Percentiles rank a stretch among this genome's conserved stretches.
Evolutionary conservation across 2,329 filamentous ascomycete genomes (phyloP).

Genomic region (Colletotrichum lentis): DNA sequence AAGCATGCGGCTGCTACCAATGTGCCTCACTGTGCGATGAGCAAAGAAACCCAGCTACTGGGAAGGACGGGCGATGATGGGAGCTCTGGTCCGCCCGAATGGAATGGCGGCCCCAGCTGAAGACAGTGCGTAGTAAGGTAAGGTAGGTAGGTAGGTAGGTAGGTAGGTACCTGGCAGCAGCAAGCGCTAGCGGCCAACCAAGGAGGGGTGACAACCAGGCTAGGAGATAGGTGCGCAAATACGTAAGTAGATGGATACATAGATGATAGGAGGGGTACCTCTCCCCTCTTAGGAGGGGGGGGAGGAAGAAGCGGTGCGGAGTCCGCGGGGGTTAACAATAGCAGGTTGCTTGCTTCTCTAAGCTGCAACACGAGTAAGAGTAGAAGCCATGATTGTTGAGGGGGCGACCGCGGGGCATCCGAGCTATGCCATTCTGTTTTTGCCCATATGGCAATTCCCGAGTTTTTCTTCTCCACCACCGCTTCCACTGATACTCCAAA

Average conservation of each 20-base stretch:
- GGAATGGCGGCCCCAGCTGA: slow-evolving; percentile 7
- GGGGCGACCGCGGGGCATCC: slow-evolving; percentile 36
- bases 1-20: slow-evolving; percentile 2
- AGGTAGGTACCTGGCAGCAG: not conserved
- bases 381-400: slow-evolving; percentile 32
- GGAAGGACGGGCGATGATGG: slow-evolving; percentile 9
- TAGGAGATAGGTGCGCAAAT: not conserved
- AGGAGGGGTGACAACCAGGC: slow-evolving; percentile 10
- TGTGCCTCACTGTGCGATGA: slow-evolving; percentile 14
- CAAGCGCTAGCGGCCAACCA: slow-evolving; percentile 7
- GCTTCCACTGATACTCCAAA: not conserved
- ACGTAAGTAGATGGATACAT: no score
- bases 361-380: not conserved
- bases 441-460: slow-evolving; percentile 34
- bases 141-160: not conserved
- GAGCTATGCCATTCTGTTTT: slow-evolving; percentile 34
- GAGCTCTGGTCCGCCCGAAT: slow-evolving; percentile 27
- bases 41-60: slow-evolving; percentile 17
- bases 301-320: slow-evolving; percentile 1
- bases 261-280: no score
- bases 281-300: no score
- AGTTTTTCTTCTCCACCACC: not conserved
- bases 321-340: slow-evolving; percentile 16
- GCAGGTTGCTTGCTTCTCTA: not conserved
- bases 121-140: no score